phyloP scores from a whole-genome alignment of 768 basidiomycete genomes.

The Cystofilobasidium capitatum region DNA sequence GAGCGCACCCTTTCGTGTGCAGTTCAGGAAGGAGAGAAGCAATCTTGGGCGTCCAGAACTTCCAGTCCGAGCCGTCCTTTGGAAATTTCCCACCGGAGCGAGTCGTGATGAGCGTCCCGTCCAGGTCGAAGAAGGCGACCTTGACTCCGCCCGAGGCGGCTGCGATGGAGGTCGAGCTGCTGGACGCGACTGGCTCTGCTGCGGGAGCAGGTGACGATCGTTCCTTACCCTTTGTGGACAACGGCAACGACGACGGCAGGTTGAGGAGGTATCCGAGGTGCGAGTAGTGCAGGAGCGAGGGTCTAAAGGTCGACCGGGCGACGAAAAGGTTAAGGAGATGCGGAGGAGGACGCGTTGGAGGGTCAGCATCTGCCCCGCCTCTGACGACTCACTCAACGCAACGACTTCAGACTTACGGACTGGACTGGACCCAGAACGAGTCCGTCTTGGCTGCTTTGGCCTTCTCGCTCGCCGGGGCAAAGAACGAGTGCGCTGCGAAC shows the following conservation, averaged over 20 bases:
- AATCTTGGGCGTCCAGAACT: constrained; percentile 65
- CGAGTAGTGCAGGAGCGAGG: constrained; percentile 2
- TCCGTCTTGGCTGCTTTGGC: not conserved
- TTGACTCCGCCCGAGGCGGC: constrained; percentile 39
- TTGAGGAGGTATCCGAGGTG: not conserved
- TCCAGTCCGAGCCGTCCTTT: constrained; percentile 47
- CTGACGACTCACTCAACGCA: no score
- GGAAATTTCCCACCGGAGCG: constrained; percentile 44
- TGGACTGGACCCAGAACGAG: not conserved
- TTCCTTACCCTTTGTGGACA: not conserved
- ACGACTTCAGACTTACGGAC: not conserved
- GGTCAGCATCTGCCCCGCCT: no score
- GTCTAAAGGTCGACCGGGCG: not conserved
- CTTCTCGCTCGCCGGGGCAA: not conserved
- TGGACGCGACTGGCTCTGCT: not conserved
- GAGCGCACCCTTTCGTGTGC: constrained; percentile 52
- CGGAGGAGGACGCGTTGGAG: no score
- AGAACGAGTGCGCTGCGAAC: not conserved
- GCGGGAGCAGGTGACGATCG: not conserved
- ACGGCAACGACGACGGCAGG: not conserved
- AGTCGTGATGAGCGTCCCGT: constrained; percentile 66
- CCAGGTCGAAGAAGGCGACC: constrained; percentile 74
- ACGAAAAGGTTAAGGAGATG: not conserved
- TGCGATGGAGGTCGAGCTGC: not conserved
- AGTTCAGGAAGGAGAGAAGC: constrained; percentile 55